phyloP scores from a whole-genome alignment of 2,329 filamentous ascomycete genomes.

The Penicillium sp. region DNA sequence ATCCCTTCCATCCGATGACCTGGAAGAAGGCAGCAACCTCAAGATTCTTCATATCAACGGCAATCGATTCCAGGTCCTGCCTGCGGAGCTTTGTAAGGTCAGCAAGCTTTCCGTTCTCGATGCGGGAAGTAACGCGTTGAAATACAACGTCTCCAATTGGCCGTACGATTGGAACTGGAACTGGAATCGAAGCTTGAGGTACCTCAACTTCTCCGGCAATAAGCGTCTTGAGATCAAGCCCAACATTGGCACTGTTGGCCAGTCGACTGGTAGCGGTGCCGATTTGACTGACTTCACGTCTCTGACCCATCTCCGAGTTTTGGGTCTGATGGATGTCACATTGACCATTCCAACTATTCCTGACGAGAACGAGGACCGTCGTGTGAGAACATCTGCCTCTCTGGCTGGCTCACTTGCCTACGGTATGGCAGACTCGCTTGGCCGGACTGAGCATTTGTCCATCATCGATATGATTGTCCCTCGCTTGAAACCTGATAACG shows the following conservation, averaged over 20 bases:
- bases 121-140: constrained; percentile 91
- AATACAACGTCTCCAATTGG: constrained; percentile 99
- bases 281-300: constrained; percentile 90
- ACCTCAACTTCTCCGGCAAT: constrained; percentile 95
- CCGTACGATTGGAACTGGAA: constrained; percentile 99
- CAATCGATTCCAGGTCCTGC: constrained; percentile 96
- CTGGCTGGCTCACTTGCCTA: constrained; percentile 89
- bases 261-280: constrained; percentile 61
- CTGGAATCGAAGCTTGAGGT: constrained; percentile 92
- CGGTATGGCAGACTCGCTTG: constrained; percentile 95
- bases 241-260: constrained; percentile 62
- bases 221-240: constrained; percentile 90
- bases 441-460: constrained; percentile 90
- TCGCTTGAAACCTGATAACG: constrained; percentile 85
- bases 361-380: constrained; percentile 91
- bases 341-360: constrained; percentile 91
- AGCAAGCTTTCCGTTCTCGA: constrained; percentile 90
- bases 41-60: constrained; percentile 94
- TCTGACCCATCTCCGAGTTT: constrained; percentile 79
- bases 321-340: constrained; percentile 98
- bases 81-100: constrained; percentile 92
- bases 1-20: constrained; percentile 87
- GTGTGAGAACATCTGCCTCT: constrained; percentile 96
- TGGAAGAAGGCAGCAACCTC: constrained; percentile 86
- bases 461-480: constrained; percentile 96